Evolutionary conservation across 495 filamentous ascomycete genomes (phyloP).

Genomic region (Lasiosphaeris hirsuta): DNA sequence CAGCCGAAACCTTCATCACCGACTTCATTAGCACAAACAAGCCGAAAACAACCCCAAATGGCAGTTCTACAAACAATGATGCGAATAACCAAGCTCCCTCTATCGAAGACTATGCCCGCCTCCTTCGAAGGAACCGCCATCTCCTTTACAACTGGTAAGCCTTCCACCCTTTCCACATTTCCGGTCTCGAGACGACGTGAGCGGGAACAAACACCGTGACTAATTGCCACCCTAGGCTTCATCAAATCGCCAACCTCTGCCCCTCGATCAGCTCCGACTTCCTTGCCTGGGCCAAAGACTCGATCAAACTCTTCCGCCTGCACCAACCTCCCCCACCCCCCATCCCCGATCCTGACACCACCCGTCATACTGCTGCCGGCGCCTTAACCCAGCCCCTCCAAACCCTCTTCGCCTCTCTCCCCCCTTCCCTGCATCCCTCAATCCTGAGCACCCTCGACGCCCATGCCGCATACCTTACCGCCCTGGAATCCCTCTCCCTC

Average conservation of each 20-base stretch:
- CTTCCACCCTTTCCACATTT: too few relatives aligned
- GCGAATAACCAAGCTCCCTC: conserved; percentile 36
- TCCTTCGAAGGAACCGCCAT: conserved; percentile 53
- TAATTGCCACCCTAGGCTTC: conserved; percentile 30
- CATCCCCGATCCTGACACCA: not conserved
- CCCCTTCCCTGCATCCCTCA: conserved; percentile 28
- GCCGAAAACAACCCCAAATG: conserved; percentile 21
- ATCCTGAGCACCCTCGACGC: conserved; percentile 46
- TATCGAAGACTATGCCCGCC: conserved; percentile 58
- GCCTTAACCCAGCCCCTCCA: conserved; percentile 45
- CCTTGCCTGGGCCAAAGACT: conserved; percentile 33
- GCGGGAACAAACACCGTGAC: too few relatives aligned
- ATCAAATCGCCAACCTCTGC: conserved; percentile 59
- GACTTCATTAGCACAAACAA: conserved; percentile 55
- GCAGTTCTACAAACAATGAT: conserved; percentile 12
- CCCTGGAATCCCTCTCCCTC: conserved; percentile 46
- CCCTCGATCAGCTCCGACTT: conserved; percentile 54
- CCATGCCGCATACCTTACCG: conserved; percentile 52
- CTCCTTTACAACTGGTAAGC: conserved; percentile 54
- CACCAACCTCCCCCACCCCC: not conserved
- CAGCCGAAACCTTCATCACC: conserved; percentile 55
- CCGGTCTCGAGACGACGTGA: too few relatives aligned
- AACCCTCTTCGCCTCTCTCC: conserved; percentile 43
- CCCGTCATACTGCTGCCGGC: conserved; percentile 32
- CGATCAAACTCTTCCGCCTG: conserved; percentile 30